These are phyloP conservation scores for Kodamaea laetipori DNA, from an alignment of 805 yeast species.

Conservation along the genomic window DNA sequence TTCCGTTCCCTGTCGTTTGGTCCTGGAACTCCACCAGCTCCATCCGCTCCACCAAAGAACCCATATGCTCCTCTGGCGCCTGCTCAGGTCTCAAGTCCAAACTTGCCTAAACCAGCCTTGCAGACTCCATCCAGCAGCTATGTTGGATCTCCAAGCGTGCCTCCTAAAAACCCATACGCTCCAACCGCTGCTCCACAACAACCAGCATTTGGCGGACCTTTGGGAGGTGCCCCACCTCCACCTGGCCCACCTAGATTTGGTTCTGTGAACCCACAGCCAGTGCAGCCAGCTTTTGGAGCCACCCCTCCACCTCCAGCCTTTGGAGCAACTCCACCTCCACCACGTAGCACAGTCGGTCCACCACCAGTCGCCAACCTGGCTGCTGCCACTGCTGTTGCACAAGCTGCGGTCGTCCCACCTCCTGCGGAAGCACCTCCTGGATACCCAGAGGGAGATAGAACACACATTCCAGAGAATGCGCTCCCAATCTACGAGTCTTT, in stretches of 20 bases:
- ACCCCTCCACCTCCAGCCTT: conserved; percentile 19
- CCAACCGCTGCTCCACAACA: conserved; percentile 20
- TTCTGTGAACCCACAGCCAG: conserved; percentile 23
- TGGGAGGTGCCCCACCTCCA: conserved; percentile 12
- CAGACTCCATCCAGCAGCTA: conserved; percentile 1
- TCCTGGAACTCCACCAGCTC: conserved; percentile 21
- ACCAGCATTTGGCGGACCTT: not conserved
- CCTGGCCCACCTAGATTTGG: conserved; percentile 25
- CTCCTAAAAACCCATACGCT: conserved; percentile 43
- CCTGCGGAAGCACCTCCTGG: conserved; percentile 20
- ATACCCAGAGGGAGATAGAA: conserved; percentile 66
- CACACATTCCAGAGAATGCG: conserved; percentile 62
- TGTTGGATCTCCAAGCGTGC: conserved; percentile 18
- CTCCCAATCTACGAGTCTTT: conserved; percentile 62
- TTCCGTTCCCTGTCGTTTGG: not conserved
- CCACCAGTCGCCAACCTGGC: conserved; percentile 11
- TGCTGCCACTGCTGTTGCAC: conserved; percentile 10
- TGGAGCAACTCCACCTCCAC: no score
- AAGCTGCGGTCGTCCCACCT: conserved; percentile 21
- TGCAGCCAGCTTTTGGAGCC: conserved; percentile 15
- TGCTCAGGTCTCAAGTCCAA: conserved; percentile 16
- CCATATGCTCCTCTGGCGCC: conserved; percentile 28
- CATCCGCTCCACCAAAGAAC: conserved; percentile 15
- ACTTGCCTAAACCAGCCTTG: conserved; percentile 5
- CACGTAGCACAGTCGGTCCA: no score